A percentile compares a stretch with the other conserved stretches of the same genome.
Evolutionary conservation across 2,329 filamentous ascomycete species (phyloP).

Genomic region (Periglandula ipomoeae): DNA sequence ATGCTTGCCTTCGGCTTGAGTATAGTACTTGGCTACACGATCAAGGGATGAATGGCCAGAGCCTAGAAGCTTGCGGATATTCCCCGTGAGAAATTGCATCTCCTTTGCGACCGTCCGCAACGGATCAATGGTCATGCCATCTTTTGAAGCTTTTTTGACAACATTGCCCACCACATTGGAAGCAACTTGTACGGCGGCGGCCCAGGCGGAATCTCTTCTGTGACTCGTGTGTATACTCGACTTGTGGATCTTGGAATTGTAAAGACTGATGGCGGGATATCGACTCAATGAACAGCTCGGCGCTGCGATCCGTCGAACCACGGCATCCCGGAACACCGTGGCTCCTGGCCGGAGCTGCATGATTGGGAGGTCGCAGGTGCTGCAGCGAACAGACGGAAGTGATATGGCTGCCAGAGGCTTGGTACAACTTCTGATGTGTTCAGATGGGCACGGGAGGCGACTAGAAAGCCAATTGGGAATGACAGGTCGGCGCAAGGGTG

Average conservation of each 20-base stretch:
- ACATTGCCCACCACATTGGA: constrained; percentile 64
- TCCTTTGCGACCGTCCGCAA: constrained; percentile 87
- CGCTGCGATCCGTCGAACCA: constrained; percentile 18
- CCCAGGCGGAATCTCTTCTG: constrained; percentile 56
- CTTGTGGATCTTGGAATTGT: constrained; percentile 18
- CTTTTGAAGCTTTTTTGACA: constrained; percentile 51
- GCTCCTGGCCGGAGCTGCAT: constrained; percentile 50
- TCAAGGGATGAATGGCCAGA: constrained; percentile 92
- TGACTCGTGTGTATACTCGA: constrained; percentile 33
- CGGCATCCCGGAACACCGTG: constrained; percentile 36
- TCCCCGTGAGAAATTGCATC: constrained; percentile 90
- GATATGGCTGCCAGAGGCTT: neutral
- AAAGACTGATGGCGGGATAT: constrained; percentile 20
- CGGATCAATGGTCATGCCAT: constrained; percentile 72
- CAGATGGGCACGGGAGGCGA: neutral
- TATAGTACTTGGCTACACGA: constrained; percentile 96
- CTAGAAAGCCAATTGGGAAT: constrained; percentile 1
- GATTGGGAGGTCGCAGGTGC: neutral
- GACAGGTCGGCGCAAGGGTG: neutral
- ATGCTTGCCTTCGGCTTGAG: constrained; percentile 92
- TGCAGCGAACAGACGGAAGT: neutral
- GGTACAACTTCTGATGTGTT: neutral
- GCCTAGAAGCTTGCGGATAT: constrained; percentile 85
- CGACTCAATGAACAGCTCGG: constrained; percentile 23
- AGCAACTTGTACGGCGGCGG: constrained; percentile 61